These are phyloP conservation scores for Backusella sp. DNA, from an alignment of 192 early-diverging fungal genomes.

Conservation along the genomic window DNA sequence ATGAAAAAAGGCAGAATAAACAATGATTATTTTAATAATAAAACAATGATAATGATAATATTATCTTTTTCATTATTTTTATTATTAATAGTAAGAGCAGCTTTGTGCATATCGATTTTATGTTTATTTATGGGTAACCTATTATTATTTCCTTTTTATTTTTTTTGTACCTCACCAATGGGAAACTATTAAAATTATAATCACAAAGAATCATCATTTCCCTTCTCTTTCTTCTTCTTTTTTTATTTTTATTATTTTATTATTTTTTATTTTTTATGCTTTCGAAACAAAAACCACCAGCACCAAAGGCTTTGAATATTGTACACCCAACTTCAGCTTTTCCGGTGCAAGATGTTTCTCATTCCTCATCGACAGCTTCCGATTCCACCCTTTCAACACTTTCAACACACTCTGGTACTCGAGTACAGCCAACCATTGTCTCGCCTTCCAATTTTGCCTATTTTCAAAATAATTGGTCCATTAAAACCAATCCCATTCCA, in stretches of 20 bases:
- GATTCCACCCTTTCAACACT: conserved; percentile 18
- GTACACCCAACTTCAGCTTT: conserved; percentile 21
- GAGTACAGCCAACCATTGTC: conserved; percentile 24
- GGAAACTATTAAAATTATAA: conserved; percentile 5
- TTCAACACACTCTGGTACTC: conserved; percentile 14
- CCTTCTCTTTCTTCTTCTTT: background rate
- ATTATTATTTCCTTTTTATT: background rate
- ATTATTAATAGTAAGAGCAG: background rate
- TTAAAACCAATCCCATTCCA: conserved; percentile 1
- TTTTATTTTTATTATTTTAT: background rate
- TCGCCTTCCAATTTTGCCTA: conserved; percentile 17
- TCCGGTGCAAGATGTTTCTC: conserved; percentile 19
- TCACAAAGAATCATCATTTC: background rate
- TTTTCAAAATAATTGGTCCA: conserved; percentile 13
- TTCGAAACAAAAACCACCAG: conserved; percentile 2
- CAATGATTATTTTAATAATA: background rate
- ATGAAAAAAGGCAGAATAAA: background rate
- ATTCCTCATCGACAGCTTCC: conserved; percentile 31
- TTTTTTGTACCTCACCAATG: background rate
- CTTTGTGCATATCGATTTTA: background rate
- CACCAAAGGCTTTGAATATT: conserved; percentile 37
- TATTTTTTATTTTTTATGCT: conserved; percentile 11
- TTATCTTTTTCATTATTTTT: background rate
- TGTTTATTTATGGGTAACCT: background rate
- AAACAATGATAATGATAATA: too few relatives aligned